A percentile compares a stretch with the other conserved stretches of the same genome.
phyloP scores from a whole-genome alignment of 2,329 filamentous ascomycete species.

The Eurotiales sp. region DNA sequence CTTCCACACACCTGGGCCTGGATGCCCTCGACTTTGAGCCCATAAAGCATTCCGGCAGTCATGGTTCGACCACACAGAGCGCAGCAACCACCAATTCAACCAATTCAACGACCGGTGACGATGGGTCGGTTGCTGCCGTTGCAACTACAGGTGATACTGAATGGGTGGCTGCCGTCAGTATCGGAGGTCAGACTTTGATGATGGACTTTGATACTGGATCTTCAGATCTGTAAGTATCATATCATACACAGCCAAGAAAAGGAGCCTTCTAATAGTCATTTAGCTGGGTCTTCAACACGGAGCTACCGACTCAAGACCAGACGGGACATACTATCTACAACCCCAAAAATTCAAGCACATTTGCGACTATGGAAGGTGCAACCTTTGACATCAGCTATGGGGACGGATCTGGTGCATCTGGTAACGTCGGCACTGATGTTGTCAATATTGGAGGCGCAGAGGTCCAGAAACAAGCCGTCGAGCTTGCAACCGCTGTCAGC shows the following conservation, averaged over 20 bases:
- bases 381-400: constrained; percentile 66
- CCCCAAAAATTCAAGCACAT: constrained; percentile 50
- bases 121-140: constrained; percentile 41
- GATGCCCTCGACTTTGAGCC: constrained; percentile 34
- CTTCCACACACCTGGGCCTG: constrained; percentile 39
- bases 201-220: constrained; percentile 75
- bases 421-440: constrained; percentile 62
- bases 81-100: background rate
- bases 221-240: constrained; percentile 57
- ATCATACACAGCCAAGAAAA: too few relatives aligned
- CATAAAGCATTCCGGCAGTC: constrained; percentile 19
- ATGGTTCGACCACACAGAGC: constrained; percentile 18
- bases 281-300: constrained; percentile 67
- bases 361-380: constrained; percentile 46
- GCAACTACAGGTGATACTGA: constrained; percentile 64
- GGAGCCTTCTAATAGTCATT: background rate
- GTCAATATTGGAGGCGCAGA: constrained; percentile 65
- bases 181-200: constrained; percentile 65
- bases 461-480: constrained; percentile 61
- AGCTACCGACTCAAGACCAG: constrained; percentile 46
- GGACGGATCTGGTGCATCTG: constrained; percentile 60
- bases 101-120: constrained; percentile 3
- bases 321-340: constrained; percentile 55
- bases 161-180: constrained; percentile 65
- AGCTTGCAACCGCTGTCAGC: constrained; percentile 60